Conservation (phyloP, 1,139 yeast species). For the Candida sanyaensis region DNA sequence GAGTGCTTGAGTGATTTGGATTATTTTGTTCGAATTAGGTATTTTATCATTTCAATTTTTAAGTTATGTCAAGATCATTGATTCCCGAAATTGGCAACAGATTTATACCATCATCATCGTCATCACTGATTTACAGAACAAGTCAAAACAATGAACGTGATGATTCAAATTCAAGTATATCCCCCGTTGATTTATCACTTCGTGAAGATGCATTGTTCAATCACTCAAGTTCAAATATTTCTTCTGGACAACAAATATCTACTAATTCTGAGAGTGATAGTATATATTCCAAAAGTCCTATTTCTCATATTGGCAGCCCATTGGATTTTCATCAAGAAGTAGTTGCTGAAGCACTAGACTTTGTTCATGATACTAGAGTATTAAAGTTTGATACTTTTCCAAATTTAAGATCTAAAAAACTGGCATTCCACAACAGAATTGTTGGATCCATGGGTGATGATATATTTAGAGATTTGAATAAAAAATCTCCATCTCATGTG, state of each 20-base stretch:
- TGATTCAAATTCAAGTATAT: slow-evolving; percentile 1
- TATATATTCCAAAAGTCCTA: not conserved
- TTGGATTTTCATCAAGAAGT: slow-evolving; percentile 14
- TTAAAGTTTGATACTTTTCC: slow-evolving; percentile 24
- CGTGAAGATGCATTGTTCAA: slow-evolving; percentile 16
- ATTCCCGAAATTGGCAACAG: slow-evolving; percentile 17
- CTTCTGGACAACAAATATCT: slow-evolving; percentile 2
- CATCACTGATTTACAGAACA: slow-evolving; percentile 21
- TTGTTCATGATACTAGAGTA: slow-evolving; percentile 32
- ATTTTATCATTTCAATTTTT: not conserved
- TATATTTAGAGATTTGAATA: not conserved
- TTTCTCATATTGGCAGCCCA: not conserved
- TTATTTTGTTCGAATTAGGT: not conserved
- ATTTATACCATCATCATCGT: slow-evolving; percentile 23
- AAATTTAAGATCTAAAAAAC: not conserved
- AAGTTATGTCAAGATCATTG: slow-evolving; percentile 10
- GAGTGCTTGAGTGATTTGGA: no score
- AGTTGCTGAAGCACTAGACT: slow-evolving; percentile 54
- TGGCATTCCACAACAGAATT: not conserved
- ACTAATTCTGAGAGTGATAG: not conserved
- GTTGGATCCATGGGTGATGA: not conserved
- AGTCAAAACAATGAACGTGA: slow-evolving; percentile 3
- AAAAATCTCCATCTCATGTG: not conserved
- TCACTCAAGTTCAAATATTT: slow-evolving; percentile 8
- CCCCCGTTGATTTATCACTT: slow-evolving; percentile 13